Conservation (phyloP, 2,329 filamentous ascomycete genomes). For the Pseudocercospora ulei region DNA sequence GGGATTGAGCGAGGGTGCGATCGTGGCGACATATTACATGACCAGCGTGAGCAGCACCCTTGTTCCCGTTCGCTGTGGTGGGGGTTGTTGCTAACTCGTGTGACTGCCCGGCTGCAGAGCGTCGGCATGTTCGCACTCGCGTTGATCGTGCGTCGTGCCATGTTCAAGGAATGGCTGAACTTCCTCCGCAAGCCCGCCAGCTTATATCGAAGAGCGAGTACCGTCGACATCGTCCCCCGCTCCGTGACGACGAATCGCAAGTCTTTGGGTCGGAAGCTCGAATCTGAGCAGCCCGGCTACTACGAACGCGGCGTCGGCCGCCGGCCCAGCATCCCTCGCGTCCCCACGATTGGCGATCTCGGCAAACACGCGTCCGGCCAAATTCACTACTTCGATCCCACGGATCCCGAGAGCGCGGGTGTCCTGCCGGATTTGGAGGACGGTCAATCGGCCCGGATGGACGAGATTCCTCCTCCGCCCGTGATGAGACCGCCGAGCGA, state of each 20-base stretch:
- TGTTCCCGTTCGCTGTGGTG: not conserved
- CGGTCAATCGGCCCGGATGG: not conserved
- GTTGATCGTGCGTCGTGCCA: constrained; percentile 64
- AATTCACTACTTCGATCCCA: not conserved
- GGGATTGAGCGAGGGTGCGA: constrained; percentile 50
- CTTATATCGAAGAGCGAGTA: constrained; percentile 13
- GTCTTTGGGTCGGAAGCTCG: constrained; percentile 15
- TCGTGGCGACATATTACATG: constrained; percentile 63
- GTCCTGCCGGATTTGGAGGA: constrained; percentile 9
- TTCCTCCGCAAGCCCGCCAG: constrained; percentile 34
- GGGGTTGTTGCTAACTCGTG: not conserved
- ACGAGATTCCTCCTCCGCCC: not conserved
- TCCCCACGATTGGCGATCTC: constrained; percentile 1
- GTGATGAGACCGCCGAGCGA: not conserved
- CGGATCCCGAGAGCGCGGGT: not conserved
- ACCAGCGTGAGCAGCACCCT: constrained; percentile 40
- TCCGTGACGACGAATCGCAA: constrained; percentile 14
- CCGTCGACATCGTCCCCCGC: constrained; percentile 16
- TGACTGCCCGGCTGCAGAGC: constrained; percentile 43
- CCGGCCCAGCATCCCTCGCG: not conserved
- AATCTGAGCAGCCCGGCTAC: constrained; percentile 12
- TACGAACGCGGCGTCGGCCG: too few species aligned
- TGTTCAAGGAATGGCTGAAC: constrained; percentile 66
- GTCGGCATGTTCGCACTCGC: constrained; percentile 71
- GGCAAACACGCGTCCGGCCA: too few species aligned